Base-by-base conservation (phyloP, 2,329 filamentous ascomycete species). In the Aspergillus arachidicola region DNA sequence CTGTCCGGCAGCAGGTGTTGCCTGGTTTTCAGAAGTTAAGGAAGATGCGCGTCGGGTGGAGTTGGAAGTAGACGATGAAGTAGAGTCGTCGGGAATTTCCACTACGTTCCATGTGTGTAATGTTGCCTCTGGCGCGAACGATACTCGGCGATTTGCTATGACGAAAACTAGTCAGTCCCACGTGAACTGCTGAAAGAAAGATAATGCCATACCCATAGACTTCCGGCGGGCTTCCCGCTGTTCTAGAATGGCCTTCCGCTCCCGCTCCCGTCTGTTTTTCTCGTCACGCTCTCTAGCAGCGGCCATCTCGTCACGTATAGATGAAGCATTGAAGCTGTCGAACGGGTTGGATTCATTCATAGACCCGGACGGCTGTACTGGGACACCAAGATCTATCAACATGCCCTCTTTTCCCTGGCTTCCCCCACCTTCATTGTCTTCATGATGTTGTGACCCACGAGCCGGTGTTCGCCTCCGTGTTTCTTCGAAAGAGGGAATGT, bases 101-200 rank as follows among this genome's bases (percentile, higher is more conserved):
- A 97, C 87, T 61, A 95, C 94, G 73, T 98, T 94, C 85, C 96
- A 98, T 0, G 95, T 99, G 76, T 99, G 95, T 41, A 99, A 84
- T 4, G 95, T 99, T 14, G 95, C 95, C 79, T 99, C 95, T 1
- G 95, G 95, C 5, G 95, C 95, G 78, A 99, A 99, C 0, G 94
- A 98, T 38, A 99, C 95, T 73, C 95, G 89, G 72, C 95, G 89
- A 76, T 95, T 96, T 55, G 94, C 86, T 86, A 64, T 46, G 45
- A 41, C 60, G 41, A 53, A 59, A 16, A 60, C 62, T 56, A 60
- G 59, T 75, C 60, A 75, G 70, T 56, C 38, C 32, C 26, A 38
- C 32, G 19, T 10, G 14, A 23, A 30, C 0, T 41, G 30, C 9
- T 11, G 14, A n/a, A 16, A 32, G 23, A 19, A 23, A 12, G 21